Conservation (phyloP, 2,329 filamentous ascomycete species). For the Sporothrix schenckii region DNA sequence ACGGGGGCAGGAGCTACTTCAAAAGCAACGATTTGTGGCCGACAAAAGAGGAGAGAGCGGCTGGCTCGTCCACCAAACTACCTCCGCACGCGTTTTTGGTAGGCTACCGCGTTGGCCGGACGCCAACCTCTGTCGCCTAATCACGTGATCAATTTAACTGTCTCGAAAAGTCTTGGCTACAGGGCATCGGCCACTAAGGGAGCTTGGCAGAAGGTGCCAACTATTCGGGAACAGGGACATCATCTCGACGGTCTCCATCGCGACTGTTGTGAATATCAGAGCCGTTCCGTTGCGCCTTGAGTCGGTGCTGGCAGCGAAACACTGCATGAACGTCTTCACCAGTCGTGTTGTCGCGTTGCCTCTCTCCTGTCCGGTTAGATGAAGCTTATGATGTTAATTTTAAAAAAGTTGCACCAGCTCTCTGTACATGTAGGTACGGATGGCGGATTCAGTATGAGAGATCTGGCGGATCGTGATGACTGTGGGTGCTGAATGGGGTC, state of each 20-base stretch:
- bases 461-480: constrained; percentile 14
- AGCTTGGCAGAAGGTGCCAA: neutral
- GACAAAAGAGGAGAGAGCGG: constrained; percentile 9
- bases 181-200: neutral
- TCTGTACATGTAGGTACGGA: neutral
- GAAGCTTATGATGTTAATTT: too few relatives aligned
- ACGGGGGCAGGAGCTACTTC: neutral
- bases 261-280: neutral
- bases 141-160: constrained; percentile 38
- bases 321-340: neutral
- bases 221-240: neutral
- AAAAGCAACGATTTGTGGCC: constrained; percentile 13
- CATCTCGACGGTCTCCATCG: neutral
- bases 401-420: neutral
- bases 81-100: constrained; percentile 36
- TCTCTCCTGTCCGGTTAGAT: too few relatives aligned
- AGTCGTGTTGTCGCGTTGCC: neutral
- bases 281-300: neutral
- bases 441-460: neutral
- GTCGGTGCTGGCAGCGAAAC: neutral
- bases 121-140: constrained; percentile 36
- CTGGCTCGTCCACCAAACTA: neutral
- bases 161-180: neutral
- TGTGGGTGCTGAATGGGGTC: neutral
- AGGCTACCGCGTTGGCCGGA: constrained; percentile 36